Base-by-base conservation (phyloP, 2,329 filamentous ascomycete genomes). In the Penicillium sp. region DNA sequence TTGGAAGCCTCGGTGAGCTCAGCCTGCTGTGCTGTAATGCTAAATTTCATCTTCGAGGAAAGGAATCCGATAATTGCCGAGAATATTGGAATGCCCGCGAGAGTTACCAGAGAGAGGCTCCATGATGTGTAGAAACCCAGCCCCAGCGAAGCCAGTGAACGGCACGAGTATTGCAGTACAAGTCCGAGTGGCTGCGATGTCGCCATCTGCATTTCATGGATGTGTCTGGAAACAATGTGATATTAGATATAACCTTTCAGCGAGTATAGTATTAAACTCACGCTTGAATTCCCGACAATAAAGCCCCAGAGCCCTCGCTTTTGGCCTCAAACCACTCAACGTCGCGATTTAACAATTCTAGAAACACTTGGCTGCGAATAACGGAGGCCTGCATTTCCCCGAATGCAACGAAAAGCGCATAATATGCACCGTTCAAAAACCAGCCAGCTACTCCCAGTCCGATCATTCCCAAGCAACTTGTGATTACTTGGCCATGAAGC, bases 261-360 rank as follows among this genome's bases (percentile, higher is more conserved):
- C 13, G 12, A 18, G 2, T 25, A n/a, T 23, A 15, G 10, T 41
- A 6, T n/a, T 41, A 32, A 50, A 72, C 86, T 73, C 76, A 92
- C 88, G 86, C 86, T 71, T 96, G 88, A 32, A 91, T 79, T 51
- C 86, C 80, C 16, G 86, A 82, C 18, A 95, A 76, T 40, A 94
- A 79, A 18, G 90, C 86, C 1, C 84, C 82, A 18, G 90, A 80
- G 0, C 92, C 93, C 52, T 89, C 85, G 37, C 83, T 78, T 49
- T 86, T 81, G 18, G 80, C 77, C 68, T 97, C 91, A 66, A 90
- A 96, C 91, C 92, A 97, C 44, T 81, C 79, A 68, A 94, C 83
- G 13, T 93, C 84, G 66, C 87, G 90, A 6, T 77, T 73, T n/a
- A 96, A 69, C 35, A 97, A 75, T 2, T 82, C 82, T 1, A 75